A percentile compares a stretch with the other conserved stretches of the same genome.
Evolutionary conservation across 805 yeast species (phyloP).

Genomic region (Wickerhamiella domercqiae): DNA sequence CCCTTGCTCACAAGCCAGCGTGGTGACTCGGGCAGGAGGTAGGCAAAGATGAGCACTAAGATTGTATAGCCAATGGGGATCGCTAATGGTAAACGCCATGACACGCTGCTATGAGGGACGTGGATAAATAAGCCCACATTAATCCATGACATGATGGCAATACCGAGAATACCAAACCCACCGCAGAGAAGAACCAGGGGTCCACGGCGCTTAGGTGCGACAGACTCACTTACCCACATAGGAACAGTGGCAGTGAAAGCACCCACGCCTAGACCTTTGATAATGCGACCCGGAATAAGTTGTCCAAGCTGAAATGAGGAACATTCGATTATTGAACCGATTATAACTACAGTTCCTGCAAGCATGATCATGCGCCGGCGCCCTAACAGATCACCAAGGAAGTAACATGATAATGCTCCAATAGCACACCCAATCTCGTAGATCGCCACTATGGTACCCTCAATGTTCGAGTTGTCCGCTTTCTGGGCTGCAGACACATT

Average conservation of each 20-base stretch:
- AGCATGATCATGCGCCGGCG: constrained; percentile 34
- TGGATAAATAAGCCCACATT: constrained; percentile 51
- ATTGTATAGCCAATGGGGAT: constrained; percentile 37
- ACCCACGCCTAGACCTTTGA: constrained; percentile 59
- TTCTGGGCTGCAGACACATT: not conserved
- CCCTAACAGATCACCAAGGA: constrained; percentile 42
- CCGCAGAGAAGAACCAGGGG: constrained; percentile 48
- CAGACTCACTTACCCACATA: constrained; percentile 58
- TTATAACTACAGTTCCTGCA: constrained; percentile 34
- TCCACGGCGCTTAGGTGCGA: constrained; percentile 46
- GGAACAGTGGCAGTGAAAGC: constrained; percentile 59
- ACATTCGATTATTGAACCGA: constrained; percentile 45
- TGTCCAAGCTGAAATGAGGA: constrained; percentile 43
- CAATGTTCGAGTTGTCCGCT: constrained; percentile 13
- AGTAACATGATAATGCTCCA: constrained; percentile 47
- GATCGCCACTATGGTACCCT: constrained; percentile 20
- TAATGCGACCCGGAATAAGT: constrained; percentile 49
- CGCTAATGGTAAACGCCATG: constrained; percentile 65
- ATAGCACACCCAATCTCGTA: constrained; percentile 56
- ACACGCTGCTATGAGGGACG: constrained; percentile 32
- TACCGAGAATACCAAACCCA: constrained; percentile 48
- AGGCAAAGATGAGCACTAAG: constrained; percentile 27
- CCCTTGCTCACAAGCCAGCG: constrained; percentile 62
- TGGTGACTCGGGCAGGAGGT: constrained; percentile 68
- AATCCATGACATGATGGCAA: constrained; percentile 54